Evolutionary conservation across 1,284 basidiomycete genomes (phyloP).

Genomic region (Microbotryum violaceum): DNA sequence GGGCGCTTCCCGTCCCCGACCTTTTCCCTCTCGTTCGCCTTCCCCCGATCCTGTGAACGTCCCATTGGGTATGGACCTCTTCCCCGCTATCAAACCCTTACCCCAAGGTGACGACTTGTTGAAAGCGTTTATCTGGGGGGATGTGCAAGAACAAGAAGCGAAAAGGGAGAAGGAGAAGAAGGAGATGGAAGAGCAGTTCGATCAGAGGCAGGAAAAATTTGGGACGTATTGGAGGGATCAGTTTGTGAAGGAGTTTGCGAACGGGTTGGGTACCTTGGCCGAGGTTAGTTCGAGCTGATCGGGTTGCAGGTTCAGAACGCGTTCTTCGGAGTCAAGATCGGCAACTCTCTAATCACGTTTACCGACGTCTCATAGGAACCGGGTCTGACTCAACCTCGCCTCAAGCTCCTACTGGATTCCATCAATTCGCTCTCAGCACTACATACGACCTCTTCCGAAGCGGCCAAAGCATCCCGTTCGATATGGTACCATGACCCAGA

Average conservation of each 20-base stretch:
- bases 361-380: slow-evolving; percentile 27
- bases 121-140: background rate
- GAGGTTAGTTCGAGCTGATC: slow-evolving; percentile 3
- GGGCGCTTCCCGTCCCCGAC: background rate
- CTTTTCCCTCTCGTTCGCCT: slow-evolving; percentile 25
- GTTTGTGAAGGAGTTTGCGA: slow-evolving; percentile 28
- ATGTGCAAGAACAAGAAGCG: background rate
- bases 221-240: slow-evolving; percentile 30
- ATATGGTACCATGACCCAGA: slow-evolving; percentile 28
- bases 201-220: slow-evolving; percentile 15
- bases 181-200: slow-evolving; percentile 1
- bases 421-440: slow-evolving; percentile 28
- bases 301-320: no score
- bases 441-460: slow-evolving; percentile 25
- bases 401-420: slow-evolving; percentile 28
- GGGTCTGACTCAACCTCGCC: slow-evolving; percentile 24
- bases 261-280: slow-evolving; percentile 24
- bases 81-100: slow-evolving; percentile 20
- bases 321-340: no score
- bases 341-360: no score
- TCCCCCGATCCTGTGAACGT: slow-evolving; percentile 23
- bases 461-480: slow-evolving; percentile 10
- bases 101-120: slow-evolving; percentile 15
- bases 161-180: slow-evolving; percentile 1
- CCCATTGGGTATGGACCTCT: slow-evolving; percentile 18